These are phyloP conservation scores for Hypoxylon trugodes DNA, from an alignment of 495 filamentous ascomycete species.

Conservation along the genomic window DNA sequence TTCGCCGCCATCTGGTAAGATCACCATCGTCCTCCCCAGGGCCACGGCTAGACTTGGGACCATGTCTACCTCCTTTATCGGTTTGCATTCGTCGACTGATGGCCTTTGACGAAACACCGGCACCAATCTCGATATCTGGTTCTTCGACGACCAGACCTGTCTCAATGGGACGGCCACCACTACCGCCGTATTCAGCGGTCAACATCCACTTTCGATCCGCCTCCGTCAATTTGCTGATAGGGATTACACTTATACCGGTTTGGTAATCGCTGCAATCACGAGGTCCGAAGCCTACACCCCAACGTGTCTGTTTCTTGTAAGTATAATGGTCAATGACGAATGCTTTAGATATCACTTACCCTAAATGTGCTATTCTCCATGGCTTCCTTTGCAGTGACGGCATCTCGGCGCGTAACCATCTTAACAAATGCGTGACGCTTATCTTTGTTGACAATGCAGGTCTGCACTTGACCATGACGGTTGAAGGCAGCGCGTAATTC, in stretches of 20 bases:
- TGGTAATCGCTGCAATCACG: constrained; percentile 97
- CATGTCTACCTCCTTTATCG: constrained; percentile 76
- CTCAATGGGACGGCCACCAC: constrained; percentile 82
- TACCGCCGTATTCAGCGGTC: constrained; percentile 91
- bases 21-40: constrained; percentile 62
- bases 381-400: constrained; percentile 81
- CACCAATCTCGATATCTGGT: constrained; percentile 97
- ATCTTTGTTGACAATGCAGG: constrained; percentile 96
- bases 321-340: constrained; percentile 2
- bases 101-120: constrained; percentile 95
- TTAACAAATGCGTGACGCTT: constrained; percentile 99
- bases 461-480: constrained; percentile 87
- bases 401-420: constrained; percentile 89
- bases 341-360: constrained; percentile 61
- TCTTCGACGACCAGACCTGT: constrained; percentile 91
- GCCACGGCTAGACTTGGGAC: constrained; percentile 72
- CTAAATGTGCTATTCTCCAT: constrained; percentile 89
- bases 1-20: constrained; percentile 52
- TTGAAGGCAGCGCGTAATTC: constrained; percentile 81
- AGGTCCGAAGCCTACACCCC: constrained; percentile 97
- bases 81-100: constrained; percentile 85
- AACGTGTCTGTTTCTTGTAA: constrained; percentile 73
- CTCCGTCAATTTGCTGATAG: constrained; percentile 89
- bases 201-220: constrained; percentile 98
- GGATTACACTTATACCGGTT: constrained; percentile 91